These are phyloP conservation scores for Posidonia australis DNA, from an alignment of 106 monocot species.

Conservation along the genomic window DNA sequence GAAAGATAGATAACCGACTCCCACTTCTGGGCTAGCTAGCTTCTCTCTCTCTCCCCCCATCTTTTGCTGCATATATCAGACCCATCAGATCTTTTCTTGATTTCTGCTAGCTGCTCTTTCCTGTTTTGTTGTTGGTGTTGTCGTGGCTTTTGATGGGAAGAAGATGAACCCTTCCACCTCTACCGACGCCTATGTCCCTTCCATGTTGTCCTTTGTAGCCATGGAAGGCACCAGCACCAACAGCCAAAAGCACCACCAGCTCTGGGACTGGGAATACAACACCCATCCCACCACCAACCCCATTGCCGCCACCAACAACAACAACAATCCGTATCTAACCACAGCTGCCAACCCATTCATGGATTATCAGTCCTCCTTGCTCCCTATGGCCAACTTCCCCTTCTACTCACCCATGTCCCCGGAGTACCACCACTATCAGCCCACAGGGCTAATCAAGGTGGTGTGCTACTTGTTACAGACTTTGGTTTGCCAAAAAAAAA, in stretches of 20 bases:
- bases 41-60: not conserved
- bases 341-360: not conserved
- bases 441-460: conserved; percentile 2
- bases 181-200: conserved; percentile 2
- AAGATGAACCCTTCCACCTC: not conserved
- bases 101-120: not conserved
- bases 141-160: conserved; percentile 5
- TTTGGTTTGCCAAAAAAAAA: too few relatives aligned
- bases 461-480: too few relatives aligned
- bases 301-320: not conserved
- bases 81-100: too few relatives aligned
- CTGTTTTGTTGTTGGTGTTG: conserved; percentile 1
- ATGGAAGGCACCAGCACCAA: not conserved
- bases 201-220: conserved; percentile 1
- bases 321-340: not conserved
- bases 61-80: not conserved
- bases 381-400: conserved; percentile 2
- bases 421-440: not conserved
- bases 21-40: not conserved
- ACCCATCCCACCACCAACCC: not conserved
- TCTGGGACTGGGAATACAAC: conserved; percentile 8
- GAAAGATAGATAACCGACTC: not conserved
- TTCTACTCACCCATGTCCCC: not conserved
- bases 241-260: conserved; percentile 6
- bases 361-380: conserved; percentile 3